Percentiles rank a stretch among this genome's conserved stretches.
These are phyloP conservation scores for Cyclotella sp. DNA, from an alignment of 108 stramenopile species.

Conservation along the genomic window DNA sequence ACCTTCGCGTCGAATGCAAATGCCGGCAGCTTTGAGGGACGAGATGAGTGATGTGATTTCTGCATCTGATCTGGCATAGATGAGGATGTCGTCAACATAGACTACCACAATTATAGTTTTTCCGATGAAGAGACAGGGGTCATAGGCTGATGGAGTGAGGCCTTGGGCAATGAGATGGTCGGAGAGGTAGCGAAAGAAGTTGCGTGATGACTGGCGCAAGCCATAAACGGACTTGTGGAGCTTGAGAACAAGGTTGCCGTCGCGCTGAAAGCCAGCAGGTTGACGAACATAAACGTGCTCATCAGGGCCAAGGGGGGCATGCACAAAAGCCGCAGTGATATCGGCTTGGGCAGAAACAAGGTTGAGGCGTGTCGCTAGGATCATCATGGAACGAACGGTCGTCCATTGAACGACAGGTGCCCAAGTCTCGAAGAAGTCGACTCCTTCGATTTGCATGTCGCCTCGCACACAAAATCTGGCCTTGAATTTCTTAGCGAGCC, in stretches of 20 bases:
- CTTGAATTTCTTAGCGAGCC: constrained; percentile 50
- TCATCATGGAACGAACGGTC: no score
- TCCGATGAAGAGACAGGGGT: constrained; percentile 55
- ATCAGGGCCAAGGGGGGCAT: no score
- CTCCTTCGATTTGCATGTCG: constrained; percentile 38
- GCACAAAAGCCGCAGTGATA: no score
- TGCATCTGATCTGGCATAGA: constrained; percentile 1
- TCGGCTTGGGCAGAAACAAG: no score
- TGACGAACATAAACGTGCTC: no score
- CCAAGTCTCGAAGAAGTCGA: constrained; percentile 43
- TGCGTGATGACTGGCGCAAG: constrained; percentile 12
- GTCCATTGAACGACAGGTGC: no score
- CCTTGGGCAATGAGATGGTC: constrained; percentile 5
- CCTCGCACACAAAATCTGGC: no score
- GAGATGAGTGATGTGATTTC: constrained; percentile 22
- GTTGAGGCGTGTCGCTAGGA: no score
- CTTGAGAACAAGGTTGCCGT: constrained; percentile 41
- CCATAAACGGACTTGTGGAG: constrained; percentile 48
- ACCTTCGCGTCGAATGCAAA: no score
- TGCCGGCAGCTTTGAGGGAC: not conserved
- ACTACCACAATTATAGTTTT: constrained; percentile 24
- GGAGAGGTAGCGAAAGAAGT: constrained; percentile 43
- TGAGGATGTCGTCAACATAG: no score
- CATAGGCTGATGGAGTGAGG: constrained; percentile 23
- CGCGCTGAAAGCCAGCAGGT: no score